Conservation (phyloP, 192 early-diverging fungal species). For the Kickxella alabastrina region DNA sequence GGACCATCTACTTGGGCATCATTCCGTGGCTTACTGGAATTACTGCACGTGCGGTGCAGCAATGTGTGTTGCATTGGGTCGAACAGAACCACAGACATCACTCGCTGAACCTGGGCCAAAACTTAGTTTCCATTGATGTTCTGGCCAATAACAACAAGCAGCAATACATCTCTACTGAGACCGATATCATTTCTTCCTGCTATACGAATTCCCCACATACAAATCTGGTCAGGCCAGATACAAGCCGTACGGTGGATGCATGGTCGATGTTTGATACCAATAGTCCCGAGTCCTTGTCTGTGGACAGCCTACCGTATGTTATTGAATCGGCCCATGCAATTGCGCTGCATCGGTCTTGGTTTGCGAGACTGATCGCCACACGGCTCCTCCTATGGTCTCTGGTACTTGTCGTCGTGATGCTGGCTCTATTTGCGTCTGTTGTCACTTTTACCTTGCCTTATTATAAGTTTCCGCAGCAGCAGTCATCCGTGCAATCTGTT, state of each 20-base stretch:
- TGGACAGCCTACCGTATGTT: neutral
- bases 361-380: slow-evolving; percentile 4
- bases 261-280: slow-evolving; percentile 28
- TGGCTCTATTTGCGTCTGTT: slow-evolving; percentile 10
- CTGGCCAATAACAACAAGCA: slow-evolving; percentile 2
- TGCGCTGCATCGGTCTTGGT: slow-evolving; percentile 4
- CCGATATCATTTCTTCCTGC: neutral
- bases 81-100: no score
- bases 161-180: neutral
- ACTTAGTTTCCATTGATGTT: slow-evolving; percentile 1
- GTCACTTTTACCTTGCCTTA: slow-evolving; percentile 3
- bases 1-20: slow-evolving; percentile 28
- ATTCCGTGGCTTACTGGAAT: slow-evolving; percentile 23
- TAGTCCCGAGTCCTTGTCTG: neutral
- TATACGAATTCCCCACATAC: neutral
- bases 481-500: neutral
- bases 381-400: slow-evolving; percentile 7
- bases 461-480: neutral
- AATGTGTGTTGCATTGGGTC: neutral
- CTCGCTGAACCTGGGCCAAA: neutral
- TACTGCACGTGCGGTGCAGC: slow-evolving; percentile 24
- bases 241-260: slow-evolving; percentile 10
- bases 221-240: no score
- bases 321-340: neutral
- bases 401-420: slow-evolving; percentile 1